Evolutionary conservation across 371 early-diverging fungal species (phyloP), one percentile per base, ranked within the genome.

Genomic region (Mortierella sp.): DNA sequence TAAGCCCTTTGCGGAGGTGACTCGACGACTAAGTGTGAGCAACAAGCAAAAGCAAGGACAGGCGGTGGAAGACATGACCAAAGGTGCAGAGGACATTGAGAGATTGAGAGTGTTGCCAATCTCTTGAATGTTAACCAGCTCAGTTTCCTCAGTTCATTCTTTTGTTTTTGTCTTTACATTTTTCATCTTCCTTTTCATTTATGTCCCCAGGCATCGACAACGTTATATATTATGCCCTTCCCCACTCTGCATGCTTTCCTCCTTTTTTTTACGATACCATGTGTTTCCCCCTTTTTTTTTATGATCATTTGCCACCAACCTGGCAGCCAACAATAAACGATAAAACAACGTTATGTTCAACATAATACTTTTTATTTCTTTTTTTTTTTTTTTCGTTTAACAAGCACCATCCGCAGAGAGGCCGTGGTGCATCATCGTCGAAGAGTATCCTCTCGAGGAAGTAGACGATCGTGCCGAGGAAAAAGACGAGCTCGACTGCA

Each of bases 1-100:
- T 34, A 63, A 71, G 64, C 70, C 80, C 2, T 79, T 80, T 60
- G 75, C 71, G 12, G 80, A 81, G 56, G 67, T 81, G 24, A 70
- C 75, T 0, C 53, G 75, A 5, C 57, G 64, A 24, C 46, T 67
- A 21, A 66, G 70, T 37, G 12, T 72, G 39, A 70, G 62, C 23
- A 48, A 70, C 26, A 76, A 76, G 49, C 65, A 64, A 23, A 67
- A 56, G 51, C 55, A 63, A 55, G 63, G 63, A 19, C 27, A 55
- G n/a, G n/a, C n/a, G n/a, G 17, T 58, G 30, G 55, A 34, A 1
- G 59, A 59, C 11, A 59, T 51, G 60, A 41, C 60, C 4, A 51
- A 56, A 15, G 57, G 23, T 26, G 24, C 57, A 1, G 41, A 34
- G 47, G 56, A 60, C 28, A 30, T 37, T 12, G 71, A 64, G 34